These are phyloP conservation scores for Lophium mytilinum DNA, from an alignment of 495 filamentous ascomycete genomes.

Conservation along the genomic window DNA sequence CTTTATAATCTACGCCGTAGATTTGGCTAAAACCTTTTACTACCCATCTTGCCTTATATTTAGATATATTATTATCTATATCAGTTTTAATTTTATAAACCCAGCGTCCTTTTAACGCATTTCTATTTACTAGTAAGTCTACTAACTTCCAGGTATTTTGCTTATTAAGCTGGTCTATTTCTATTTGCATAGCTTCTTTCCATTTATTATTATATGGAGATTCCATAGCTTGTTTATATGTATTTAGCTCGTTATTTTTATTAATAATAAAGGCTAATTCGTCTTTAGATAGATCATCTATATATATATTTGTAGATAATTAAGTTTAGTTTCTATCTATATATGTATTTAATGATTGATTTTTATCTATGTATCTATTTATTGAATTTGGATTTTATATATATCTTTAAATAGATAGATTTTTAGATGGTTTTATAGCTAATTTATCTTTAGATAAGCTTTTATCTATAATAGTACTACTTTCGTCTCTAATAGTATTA, in stretches of 20 bases:
- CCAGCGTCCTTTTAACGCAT: constrained; percentile 1
- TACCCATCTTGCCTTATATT: constrained; percentile 25
- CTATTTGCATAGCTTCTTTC: not conserved
- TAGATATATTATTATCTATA: constrained; percentile 1
- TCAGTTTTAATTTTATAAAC: constrained; percentile 23
- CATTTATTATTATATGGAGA: not conserved
- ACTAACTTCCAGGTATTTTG: constrained; percentile 5
- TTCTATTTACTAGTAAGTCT: constrained; percentile 12
- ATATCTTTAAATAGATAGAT: too few species aligned
- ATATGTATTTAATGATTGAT: too few species aligned
- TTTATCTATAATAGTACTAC: too few species aligned
- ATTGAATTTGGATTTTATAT: too few species aligned
- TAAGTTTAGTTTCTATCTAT: too few species aligned
- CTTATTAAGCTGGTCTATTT: not conserved
- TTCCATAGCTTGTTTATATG: not conserved
- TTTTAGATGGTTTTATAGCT: too few species aligned
- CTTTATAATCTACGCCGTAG: constrained; percentile 24
- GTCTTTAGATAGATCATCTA: not conserved
- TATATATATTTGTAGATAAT: not conserved
- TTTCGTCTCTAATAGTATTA: too few species aligned
- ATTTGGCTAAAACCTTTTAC: constrained; percentile 23
- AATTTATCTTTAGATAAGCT: too few species aligned
- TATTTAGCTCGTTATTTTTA: not conserved
- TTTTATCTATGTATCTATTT: too few species aligned
- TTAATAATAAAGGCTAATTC: not conserved